These are phyloP conservation scores for Rhizopus delemar DNA, from an alignment of 371 early-diverging fungal species.

Conservation along the genomic window DNA sequence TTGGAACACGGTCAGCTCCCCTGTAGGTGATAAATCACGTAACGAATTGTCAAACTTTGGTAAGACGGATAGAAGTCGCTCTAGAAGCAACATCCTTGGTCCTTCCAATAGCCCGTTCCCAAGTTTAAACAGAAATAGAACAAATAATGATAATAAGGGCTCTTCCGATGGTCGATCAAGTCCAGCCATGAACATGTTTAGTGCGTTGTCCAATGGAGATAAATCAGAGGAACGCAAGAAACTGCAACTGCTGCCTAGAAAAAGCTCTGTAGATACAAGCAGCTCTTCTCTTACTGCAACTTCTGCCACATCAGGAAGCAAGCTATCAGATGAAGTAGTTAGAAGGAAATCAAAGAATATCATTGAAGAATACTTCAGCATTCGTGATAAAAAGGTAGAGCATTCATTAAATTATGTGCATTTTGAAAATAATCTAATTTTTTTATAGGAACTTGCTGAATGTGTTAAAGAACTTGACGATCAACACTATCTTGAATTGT, in stretches of 20 bases:
- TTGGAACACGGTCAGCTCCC: conserved; percentile 68
- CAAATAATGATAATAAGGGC: conserved; percentile 31
- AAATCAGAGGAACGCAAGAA: conserved; percentile 43
- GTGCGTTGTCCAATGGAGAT: conserved; percentile 39
- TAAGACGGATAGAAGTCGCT: conserved; percentile 68
- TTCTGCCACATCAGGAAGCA: conserved; percentile 17
- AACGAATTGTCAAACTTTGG: conserved; percentile 84
- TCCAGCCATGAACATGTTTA: conserved; percentile 62
- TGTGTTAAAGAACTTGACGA: conserved; percentile 72
- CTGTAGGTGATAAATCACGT: conserved; percentile 33
- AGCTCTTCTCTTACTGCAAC: neutral
- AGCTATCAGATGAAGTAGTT: conserved; percentile 52
- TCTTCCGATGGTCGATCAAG: conserved; percentile 30
- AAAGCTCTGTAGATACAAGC: conserved; percentile 10
- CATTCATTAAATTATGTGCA: too few species aligned
- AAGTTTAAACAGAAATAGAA: conserved; percentile 35
- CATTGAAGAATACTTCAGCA: conserved; percentile 67
- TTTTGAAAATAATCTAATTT: too few species aligned
- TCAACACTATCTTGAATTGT: conserved; percentile 47
- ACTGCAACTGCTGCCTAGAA: conserved; percentile 35
- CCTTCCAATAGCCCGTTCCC: conserved; percentile 66
- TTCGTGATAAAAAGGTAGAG: conserved; percentile 48
- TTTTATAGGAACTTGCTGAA: conserved; percentile 46
- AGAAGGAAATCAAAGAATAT: conserved; percentile 69
- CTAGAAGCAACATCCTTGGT: conserved; percentile 55